A percentile compares a stretch with the other conserved stretches of the same genome.
These are phyloP conservation scores for Ustilago tritici DNA, from an alignment of 1,284 basidiomycete genomes.

Conservation along the genomic window DNA sequence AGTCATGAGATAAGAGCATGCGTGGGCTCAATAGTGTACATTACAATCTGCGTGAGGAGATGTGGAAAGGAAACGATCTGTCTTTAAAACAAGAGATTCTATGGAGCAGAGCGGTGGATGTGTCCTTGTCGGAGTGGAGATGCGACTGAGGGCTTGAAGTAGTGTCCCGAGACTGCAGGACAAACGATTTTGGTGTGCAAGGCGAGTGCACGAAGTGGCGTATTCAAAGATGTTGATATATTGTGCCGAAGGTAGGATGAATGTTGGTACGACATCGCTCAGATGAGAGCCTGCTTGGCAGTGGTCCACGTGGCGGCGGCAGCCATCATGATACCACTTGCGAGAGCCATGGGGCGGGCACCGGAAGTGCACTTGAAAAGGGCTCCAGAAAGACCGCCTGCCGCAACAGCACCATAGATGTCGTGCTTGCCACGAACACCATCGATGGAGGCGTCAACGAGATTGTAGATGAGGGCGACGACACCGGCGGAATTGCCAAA, in stretches of 20 bases:
- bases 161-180: not conserved
- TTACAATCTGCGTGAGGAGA: slow-evolving; percentile 19
- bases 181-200: not conserved
- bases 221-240: not conserved
- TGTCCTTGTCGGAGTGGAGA: not conserved
- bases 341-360: slow-evolving; percentile 85
- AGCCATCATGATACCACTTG: slow-evolving; percentile 87
- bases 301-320: slow-evolving; percentile 87
- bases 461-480: slow-evolving; percentile 95
- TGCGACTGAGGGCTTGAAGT: not conserved
- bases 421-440: slow-evolving; percentile 90
- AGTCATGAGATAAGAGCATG: slow-evolving; percentile 15
- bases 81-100: slow-evolving; percentile 11
- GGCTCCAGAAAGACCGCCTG: slow-evolving; percentile 89
- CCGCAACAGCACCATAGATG: slow-evolving; percentile 87
- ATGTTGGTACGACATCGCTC: not conserved
- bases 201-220: not conserved
- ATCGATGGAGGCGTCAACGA: slow-evolving; percentile 93
- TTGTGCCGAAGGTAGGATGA: not conserved
- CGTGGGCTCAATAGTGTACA: slow-evolving; percentile 42
- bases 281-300: slow-evolving; percentile 49
- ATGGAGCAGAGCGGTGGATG: slow-evolving; percentile 40
- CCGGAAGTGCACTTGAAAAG: slow-evolving; percentile 96
- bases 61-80: not conserved
- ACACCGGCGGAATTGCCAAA: slow-evolving; percentile 98